Conservation (phyloP, 768 basidiomycete species). For the Terana coerulea region DNA sequence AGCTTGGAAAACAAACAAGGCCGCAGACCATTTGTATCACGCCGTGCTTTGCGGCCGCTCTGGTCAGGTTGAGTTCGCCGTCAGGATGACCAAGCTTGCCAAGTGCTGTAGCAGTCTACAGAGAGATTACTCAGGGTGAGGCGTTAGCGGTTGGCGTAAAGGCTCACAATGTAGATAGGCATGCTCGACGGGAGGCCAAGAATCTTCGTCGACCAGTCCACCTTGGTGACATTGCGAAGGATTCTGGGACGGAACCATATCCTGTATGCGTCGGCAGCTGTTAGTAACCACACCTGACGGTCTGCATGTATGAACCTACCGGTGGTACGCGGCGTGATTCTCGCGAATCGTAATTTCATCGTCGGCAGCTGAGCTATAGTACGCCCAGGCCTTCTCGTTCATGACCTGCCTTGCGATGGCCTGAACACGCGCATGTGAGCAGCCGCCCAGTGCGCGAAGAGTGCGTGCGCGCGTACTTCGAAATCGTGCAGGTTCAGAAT, state of each 20-base stretch:
- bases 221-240: constrained; percentile 76
- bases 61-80: constrained; percentile 87
- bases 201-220: constrained; percentile 83
- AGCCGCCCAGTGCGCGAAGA: neutral
- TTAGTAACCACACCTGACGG: neutral
- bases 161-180: constrained; percentile 57
- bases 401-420: constrained; percentile 83
- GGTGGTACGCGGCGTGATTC: constrained; percentile 88
- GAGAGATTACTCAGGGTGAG: neutral
- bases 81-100: constrained; percentile 96
- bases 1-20: neutral
- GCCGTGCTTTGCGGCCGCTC: constrained; percentile 78
- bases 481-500: constrained; percentile 93
- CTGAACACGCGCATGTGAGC: constrained; percentile 41
- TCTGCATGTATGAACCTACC: constrained; percentile 37
- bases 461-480: constrained; percentile 60
- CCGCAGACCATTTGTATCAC: constrained; percentile 66
- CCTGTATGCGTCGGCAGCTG: too few species aligned
- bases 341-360: constrained; percentile 90
- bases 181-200: constrained; percentile 73
- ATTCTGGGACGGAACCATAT: constrained; percentile 31
- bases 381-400: constrained; percentile 90
- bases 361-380: constrained; percentile 95
- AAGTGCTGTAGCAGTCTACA: constrained; percentile 71
- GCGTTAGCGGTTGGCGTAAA: neutral